Base-by-base conservation (phyloP, 2,329 filamentous ascomycete genomes). In the Herpomyces periplanetae region DNA sequence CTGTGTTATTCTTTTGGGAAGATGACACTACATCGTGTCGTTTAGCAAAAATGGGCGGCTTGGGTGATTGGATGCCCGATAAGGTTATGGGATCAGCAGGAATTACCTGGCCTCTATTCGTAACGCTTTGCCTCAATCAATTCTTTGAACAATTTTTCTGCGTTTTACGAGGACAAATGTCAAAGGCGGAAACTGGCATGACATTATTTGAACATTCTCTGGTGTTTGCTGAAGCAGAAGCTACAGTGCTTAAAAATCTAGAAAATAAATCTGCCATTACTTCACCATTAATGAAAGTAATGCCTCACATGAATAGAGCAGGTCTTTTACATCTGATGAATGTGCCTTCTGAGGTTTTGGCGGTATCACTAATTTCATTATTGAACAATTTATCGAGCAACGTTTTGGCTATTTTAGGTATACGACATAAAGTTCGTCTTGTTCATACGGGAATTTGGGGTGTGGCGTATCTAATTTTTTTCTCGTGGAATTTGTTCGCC, bases 161-260 rank as follows among this genome's bases (percentile, higher is more conserved):
- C 35, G 68, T 75, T 5, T 49, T 91, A 4, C 69, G 87, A 35
- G 75, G 75, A 13, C 56, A 64, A 2, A 51, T 56, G 2, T 52
- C 68, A 1, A 54, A 64, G 25, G 62, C 66, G 0, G 80, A 91
- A 39, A 84, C 69, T 1, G 73, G 71, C 8, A 87, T 91, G 66
- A 87, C 73, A 0, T 51, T 88, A 2, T 87, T 91, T 30, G 80
- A 96, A 34, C 73, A 88, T 32, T 88, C 73, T 0, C 46, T 96
- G 5, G 75, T 75, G 2, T 96, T 91, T 40, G 69, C 75, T 5
- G 80, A 96, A 37, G 75, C 75, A 5, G 80, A 96, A 35, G 62
- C 66, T 12, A 64, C 5, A 11, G 11, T 21, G 14, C 21, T 28
- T 9, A 23, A 17, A 44, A 35, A 32, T 22, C 34, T 17, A 32